Conservation (phyloP, 257 asterid species). For the Fraxinus pennsylvanica region DNA sequence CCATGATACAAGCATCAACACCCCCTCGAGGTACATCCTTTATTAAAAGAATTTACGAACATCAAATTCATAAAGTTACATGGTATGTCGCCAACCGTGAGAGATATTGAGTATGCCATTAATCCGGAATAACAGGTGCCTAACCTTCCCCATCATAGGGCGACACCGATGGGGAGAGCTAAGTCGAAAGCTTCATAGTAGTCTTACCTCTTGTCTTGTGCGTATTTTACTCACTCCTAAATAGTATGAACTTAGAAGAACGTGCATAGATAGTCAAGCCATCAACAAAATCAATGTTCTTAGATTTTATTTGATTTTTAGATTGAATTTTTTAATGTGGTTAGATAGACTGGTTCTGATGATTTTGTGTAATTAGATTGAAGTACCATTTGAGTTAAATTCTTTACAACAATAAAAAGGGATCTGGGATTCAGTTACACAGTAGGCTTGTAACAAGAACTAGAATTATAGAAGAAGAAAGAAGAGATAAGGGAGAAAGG, state of each 20-base stretch:
- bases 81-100: neutral
- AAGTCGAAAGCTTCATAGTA: neutral
- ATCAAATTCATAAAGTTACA: neutral
- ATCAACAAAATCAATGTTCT: no score
- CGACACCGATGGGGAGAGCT: neutral
- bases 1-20: neutral
- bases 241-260: neutral
- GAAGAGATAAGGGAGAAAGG: neutral
- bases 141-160: neutral
- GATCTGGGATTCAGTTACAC: neutral
- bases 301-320: neutral
- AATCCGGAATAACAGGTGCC: neutral
- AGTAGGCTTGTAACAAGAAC: neutral
- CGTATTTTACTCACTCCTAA: neutral
- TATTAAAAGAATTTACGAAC: no score
- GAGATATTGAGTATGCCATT: neutral
- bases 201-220: neutral
- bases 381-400: neutral
- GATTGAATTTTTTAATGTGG: no score
- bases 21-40: neutral
- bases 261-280: neutral
- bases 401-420: neutral
- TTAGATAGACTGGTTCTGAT: neutral
- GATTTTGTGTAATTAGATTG: neutral
- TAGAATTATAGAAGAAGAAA: neutral